Evolutionary conservation across 2,329 filamentous ascomycete species (phyloP), one percentile per base, ranked within the genome.

Genomic region (Coniochaeta prunicola): DNA sequence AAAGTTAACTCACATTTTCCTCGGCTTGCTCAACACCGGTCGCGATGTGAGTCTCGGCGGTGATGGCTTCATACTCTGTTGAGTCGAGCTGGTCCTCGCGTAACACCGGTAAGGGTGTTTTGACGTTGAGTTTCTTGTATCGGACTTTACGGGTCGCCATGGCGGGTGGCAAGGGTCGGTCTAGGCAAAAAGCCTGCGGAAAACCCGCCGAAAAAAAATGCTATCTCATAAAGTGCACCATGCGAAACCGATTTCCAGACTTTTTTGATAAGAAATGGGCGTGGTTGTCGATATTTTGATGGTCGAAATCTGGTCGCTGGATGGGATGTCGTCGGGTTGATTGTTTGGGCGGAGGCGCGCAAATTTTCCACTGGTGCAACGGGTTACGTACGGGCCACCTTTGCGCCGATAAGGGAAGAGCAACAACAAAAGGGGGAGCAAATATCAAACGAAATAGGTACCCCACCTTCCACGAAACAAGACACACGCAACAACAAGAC

Each of bases 21-120:
- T 99, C 94, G 64, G 87, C 90, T 73, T 96, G 92, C 76, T 99
- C 94, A 68, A 99, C 94, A 76, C 94, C 94, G 65, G 92, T 97
- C 72, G 94, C 92, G 72, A 97, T 91, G 88, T 91, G 77, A 81
- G 86, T 79, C 84, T 90, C 83, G 72, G 89, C 88, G 67, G 89
- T 89, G 72, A 93, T 87, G 68, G 90, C 85, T 76, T 96, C 91
- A 74, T 97, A 96, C 75, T 92, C 85, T 69, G 81, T 84, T 70
- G 88, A 82, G 71, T 97, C 92, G 76, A 97, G 89, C 72, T 97
- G 90, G 74, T 91, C 83, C 77, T 97, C 93, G 73, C 89, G 86
- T 70, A 97, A 84, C 68, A 99, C 88, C 61, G 88, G 87, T 71
- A 97, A 87, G 68, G 87, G 86, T 73, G 92, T 91, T 80, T 96